phyloP scores from a whole-genome alignment of 306 rosid species.

The Cyamopsis tetragonoloba region DNA sequence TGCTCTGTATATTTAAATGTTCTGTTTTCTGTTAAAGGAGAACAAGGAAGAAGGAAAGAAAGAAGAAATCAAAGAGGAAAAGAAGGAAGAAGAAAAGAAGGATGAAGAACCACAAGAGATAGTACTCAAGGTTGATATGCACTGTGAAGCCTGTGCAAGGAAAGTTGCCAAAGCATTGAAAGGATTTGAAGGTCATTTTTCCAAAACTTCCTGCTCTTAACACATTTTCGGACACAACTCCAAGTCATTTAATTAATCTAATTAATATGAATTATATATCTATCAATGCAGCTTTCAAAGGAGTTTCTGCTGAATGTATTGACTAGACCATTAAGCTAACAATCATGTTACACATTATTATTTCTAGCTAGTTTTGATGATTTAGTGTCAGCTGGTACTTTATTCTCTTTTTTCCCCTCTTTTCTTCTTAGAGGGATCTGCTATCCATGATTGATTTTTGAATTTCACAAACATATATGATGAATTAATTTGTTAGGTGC shows the following conservation, averaged over 20 bases:
- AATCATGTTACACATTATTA: not conserved
- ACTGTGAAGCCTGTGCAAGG: constrained; percentile 93
- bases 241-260: not conserved
- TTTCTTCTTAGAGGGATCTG: constrained; percentile 26
- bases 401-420: not conserved
- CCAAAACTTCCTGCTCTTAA: not conserved
- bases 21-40: constrained; percentile 33
- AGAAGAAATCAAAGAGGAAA: constrained; percentile 43
- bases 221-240: not conserved
- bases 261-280: not conserved
- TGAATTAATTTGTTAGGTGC: constrained; percentile 10
- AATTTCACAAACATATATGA: constrained; percentile 20
- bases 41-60: constrained; percentile 35
- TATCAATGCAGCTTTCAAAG: not conserved
- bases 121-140: constrained; percentile 92
- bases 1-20: not conserved
- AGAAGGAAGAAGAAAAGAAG: constrained; percentile 35
- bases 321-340: not conserved
- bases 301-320: not conserved
- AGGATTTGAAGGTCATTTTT: constrained; percentile 76
- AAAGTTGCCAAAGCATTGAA: constrained; percentile 84
- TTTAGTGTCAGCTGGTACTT: constrained; percentile 10
- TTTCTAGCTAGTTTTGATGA: constrained; percentile 14
- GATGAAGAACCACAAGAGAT: constrained; percentile 62
- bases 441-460: constrained; percentile 26